Conservation (phyloP, 2,329 filamentous ascomycete species). For the Xylaria sp. region DNA sequence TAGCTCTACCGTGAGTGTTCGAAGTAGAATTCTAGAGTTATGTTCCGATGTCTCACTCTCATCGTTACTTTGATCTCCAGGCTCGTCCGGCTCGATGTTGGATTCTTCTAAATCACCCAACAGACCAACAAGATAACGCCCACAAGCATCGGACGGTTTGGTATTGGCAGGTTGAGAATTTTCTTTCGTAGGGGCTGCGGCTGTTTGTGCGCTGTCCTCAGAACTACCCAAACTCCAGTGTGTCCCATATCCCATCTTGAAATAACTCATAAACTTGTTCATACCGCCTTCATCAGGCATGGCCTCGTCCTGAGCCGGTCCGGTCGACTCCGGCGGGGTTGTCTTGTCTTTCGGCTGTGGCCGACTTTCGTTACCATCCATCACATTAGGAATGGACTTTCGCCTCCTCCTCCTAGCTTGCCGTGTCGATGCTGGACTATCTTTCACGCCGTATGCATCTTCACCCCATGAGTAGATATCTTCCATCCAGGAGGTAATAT, state of each 20-base stretch:
- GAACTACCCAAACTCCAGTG: slow-evolving; percentile 66
- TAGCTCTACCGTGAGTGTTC: slow-evolving; percentile 75
- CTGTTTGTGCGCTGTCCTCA: slow-evolving; percentile 33
- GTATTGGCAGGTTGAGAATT: not conserved
- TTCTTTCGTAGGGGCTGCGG: slow-evolving; percentile 3
- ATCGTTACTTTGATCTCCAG: slow-evolving; percentile 38
- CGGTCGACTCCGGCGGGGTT: slow-evolving; percentile 21
- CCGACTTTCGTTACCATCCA: slow-evolving; percentile 20
- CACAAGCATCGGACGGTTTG: slow-evolving; percentile 45
- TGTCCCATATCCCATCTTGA: slow-evolving; percentile 75
- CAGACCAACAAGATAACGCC: slow-evolving; percentile 74
- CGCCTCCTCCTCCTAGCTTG: slow-evolving; percentile 56
- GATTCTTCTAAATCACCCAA: slow-evolving; percentile 70
- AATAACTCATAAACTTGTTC: slow-evolving; percentile 69
- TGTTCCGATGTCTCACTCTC: slow-evolving; percentile 52
- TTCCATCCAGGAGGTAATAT: slow-evolving; percentile 87
- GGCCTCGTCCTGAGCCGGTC: slow-evolving; percentile 36
- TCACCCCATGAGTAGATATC: slow-evolving; percentile 86
- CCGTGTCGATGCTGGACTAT: slow-evolving; percentile 77
- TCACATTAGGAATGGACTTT: slow-evolving; percentile 41
- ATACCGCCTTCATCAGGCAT: slow-evolving; percentile 54
- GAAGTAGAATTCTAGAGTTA: slow-evolving; percentile 68
- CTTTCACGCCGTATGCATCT: slow-evolving; percentile 83
- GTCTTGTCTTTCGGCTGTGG: slow-evolving; percentile 19
- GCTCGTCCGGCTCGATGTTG: slow-evolving; percentile 49